Evolutionary conservation across 2,329 filamentous ascomycete genomes (phyloP).

Genomic region (Fusarium chuoi): DNA sequence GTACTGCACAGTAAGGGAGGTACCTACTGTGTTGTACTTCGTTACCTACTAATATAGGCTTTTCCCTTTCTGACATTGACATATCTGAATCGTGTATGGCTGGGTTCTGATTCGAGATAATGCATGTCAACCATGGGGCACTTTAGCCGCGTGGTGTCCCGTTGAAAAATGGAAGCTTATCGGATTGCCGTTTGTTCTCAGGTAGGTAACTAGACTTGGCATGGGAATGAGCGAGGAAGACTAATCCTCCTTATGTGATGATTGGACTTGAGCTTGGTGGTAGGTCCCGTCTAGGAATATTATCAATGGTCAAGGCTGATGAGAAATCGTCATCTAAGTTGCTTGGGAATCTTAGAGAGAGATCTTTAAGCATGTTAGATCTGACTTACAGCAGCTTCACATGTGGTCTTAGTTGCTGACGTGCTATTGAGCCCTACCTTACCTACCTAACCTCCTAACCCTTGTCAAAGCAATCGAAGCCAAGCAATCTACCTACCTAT

Average conservation of each 20-base stretch:
- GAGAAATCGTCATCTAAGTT: not conserved
- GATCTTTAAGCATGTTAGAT: conserved; percentile 6
- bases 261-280: not conserved
- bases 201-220: not conserved
- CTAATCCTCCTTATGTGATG: not conserved
- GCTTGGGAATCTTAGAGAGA: not conserved
- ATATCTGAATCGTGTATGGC: conserved; percentile 23
- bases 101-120: conserved; percentile 30
- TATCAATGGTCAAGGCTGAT: not conserved
- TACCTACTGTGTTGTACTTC: not conserved
- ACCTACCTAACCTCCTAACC: not conserved
- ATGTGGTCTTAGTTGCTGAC: conserved; percentile 24
- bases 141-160: conserved; percentile 20
- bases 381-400: conserved; percentile 5
- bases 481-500: not conserved
- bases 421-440: conserved; percentile 21
- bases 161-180: conserved; percentile 14
- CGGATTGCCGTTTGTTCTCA: conserved; percentile 8
- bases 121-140: conserved; percentile 19
- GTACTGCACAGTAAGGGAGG: not conserved
- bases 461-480: not conserved
- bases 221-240: not conserved
- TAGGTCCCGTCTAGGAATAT: not conserved
- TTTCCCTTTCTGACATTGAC: conserved; percentile 19
- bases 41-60: not conserved